Evolutionary conservation across 2,329 filamentous ascomycete species (phyloP).

Genomic region (Aaosphaeria pasadenensis): DNA sequence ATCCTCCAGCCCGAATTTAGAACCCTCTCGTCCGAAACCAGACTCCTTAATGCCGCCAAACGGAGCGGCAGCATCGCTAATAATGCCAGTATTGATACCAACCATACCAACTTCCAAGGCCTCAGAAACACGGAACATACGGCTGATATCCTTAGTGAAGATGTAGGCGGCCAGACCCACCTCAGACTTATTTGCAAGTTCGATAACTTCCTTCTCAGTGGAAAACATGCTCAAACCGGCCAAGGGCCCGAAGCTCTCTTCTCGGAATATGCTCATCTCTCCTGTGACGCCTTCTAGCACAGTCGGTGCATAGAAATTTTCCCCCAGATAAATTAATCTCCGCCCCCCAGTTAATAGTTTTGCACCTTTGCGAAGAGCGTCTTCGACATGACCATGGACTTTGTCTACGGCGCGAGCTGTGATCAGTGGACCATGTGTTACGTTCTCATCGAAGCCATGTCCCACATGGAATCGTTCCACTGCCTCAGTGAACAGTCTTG

Average conservation of each 20-base stretch:
- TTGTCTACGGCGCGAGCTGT: background rate
- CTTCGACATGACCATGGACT: background rate
- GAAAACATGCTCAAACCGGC: background rate
- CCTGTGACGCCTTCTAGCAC: background rate
- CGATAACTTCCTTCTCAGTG: background rate
- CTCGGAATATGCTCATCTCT: background rate
- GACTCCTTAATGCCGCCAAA: conserved; percentile 51
- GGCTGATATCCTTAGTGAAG: too few species aligned
- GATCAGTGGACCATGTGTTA: background rate
- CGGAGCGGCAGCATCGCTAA: conserved; percentile 46
- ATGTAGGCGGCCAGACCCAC: background rate
- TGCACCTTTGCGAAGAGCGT: background rate
- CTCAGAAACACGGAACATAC: too few species aligned
- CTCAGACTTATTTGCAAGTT: background rate
- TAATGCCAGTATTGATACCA: conserved; percentile 50
- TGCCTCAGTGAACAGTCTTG: conserved; percentile 54
- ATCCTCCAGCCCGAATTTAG: conserved; percentile 49
- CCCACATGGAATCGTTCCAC: background rate
- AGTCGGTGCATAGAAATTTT: background rate
- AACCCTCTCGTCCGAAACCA: conserved; percentile 52
- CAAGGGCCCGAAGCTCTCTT: background rate
- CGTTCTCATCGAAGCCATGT: background rate
- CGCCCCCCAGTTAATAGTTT: background rate
- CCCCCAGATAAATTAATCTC: background rate
- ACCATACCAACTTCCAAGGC: too few species aligned